Percentiles rank a stretch among this genome's conserved stretches.
phyloP scores from a whole-genome alignment of 768 basidiomycete species.

The Brasilioporus rufonigricans region DNA sequence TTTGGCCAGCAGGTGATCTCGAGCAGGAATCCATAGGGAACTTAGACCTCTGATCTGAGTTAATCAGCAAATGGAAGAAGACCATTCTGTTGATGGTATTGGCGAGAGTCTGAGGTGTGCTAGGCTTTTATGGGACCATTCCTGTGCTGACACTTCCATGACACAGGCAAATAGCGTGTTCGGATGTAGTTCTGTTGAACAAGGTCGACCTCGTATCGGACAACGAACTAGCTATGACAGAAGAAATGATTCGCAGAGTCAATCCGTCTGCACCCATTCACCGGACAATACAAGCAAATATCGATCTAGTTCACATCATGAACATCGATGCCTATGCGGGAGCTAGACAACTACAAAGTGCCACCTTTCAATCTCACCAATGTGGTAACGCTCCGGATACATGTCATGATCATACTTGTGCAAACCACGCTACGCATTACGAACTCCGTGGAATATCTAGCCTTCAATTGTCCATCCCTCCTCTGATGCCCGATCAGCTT shows the following conservation, averaged over 20 bases:
- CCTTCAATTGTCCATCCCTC: slow-evolving; percentile 66
- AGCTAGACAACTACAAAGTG: slow-evolving; percentile 30
- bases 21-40: slow-evolving; percentile 32
- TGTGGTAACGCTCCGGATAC: slow-evolving; percentile 32
- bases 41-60: not conserved
- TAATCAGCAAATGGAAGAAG: slow-evolving; percentile 82
- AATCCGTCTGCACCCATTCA: slow-evolving; percentile 81
- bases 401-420: slow-evolving; percentile 32
- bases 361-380: slow-evolving; percentile 28
- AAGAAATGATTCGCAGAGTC: slow-evolving; percentile 62
- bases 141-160: not conserved
- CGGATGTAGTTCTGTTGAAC: slow-evolving; percentile 91
- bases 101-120: slow-evolving; percentile 79
- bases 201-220: slow-evolving; percentile 75
- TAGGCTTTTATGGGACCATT: not conserved
- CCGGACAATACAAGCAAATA: slow-evolving; percentile 63
- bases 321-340: slow-evolving; percentile 77
- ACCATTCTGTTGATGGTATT: slow-evolving; percentile 57
- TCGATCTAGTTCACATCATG: slow-evolving; percentile 77
- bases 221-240: slow-evolving; percentile 44
- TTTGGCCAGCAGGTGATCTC: slow-evolving; percentile 62
- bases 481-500: slow-evolving; percentile 47
- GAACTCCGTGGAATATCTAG: slow-evolving; percentile 82
- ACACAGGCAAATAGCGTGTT: slow-evolving; percentile 86
- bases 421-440: slow-evolving; percentile 50